Conservation (phyloP, 202 grass and related monocot species). For the Brachypodium distachyon region DNA sequence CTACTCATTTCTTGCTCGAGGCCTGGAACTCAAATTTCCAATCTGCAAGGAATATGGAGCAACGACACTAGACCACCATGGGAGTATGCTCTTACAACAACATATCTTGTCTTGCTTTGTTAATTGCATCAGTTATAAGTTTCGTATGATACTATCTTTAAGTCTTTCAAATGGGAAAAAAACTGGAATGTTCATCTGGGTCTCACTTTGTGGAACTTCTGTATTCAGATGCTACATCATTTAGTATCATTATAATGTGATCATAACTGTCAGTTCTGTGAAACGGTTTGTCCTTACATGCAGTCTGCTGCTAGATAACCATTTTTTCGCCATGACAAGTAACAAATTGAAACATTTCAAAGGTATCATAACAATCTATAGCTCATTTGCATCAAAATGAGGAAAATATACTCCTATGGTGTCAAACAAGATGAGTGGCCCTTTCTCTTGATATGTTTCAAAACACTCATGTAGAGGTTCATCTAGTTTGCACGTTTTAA, state of each 20-base stretch:
- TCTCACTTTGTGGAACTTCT: neutral
- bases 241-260: neutral
- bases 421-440: neutral
- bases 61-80: constrained; percentile 66
- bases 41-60: constrained; percentile 97
- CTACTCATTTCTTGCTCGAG: constrained; percentile 93
- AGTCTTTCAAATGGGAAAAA: neutral
- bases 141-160: neutral
- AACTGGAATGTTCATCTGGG: neutral
- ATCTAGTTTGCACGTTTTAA: neutral
- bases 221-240: neutral
- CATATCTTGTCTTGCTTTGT: constrained; percentile 8
- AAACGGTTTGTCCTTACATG: neutral
- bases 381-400: neutral
- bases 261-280: neutral
- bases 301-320: neutral
- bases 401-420: neutral
- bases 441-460: constrained; percentile 1
- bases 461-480: neutral
- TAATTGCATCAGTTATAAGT: neutral
- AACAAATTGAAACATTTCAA: neutral
- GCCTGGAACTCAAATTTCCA: constrained; percentile 79
- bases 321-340: neutral
- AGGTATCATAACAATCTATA: neutral
- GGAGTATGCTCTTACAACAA: constrained; percentile 51